Evolutionary conservation across 257 asterid species (phyloP).

Genomic region (Solanum appendiculatum): DNA sequence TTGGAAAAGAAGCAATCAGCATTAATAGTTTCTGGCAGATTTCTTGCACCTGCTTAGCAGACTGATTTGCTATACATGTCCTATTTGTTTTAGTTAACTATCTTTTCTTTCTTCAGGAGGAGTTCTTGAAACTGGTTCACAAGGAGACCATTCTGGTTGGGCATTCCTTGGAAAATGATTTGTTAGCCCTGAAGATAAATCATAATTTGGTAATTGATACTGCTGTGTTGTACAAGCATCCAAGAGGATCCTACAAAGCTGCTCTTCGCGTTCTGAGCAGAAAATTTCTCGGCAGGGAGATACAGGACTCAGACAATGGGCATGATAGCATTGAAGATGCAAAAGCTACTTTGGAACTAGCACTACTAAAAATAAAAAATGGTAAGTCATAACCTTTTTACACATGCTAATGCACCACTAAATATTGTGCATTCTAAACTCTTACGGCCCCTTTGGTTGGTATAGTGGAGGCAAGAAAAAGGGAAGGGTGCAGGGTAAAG

Average conservation of each 20-base stretch:
- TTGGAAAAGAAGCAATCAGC: background rate
- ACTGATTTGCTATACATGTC: background rate
- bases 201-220: slow-evolving; percentile 91
- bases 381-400: slow-evolving; percentile 22
- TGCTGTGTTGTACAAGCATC: slow-evolving; percentile 79
- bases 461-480: background rate
- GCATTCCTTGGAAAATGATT: slow-evolving; percentile 92
- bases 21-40: background rate
- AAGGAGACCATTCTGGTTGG: slow-evolving; percentile 91
- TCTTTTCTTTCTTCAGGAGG: slow-evolving; percentile 49
- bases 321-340: slow-evolving; percentile 97
- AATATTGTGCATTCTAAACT: background rate
- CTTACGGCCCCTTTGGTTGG: background rate
- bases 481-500: background rate
- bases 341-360: slow-evolving; percentile 84
- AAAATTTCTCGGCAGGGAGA: slow-evolving; percentile 68
- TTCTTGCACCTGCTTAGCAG: background rate
- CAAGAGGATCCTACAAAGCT: slow-evolving; percentile 76
- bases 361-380: slow-evolving; percentile 53
- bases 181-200: slow-evolving; percentile 63
- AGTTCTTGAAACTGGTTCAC: slow-evolving; percentile 59
- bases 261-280: slow-evolving; percentile 83
- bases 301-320: slow-evolving; percentile 83
- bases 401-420: background rate
- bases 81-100: slow-evolving; percentile 3